Evolutionary conservation across 768 basidiomycete genomes (phyloP).

Genomic region (Suillus subaureus): DNA sequence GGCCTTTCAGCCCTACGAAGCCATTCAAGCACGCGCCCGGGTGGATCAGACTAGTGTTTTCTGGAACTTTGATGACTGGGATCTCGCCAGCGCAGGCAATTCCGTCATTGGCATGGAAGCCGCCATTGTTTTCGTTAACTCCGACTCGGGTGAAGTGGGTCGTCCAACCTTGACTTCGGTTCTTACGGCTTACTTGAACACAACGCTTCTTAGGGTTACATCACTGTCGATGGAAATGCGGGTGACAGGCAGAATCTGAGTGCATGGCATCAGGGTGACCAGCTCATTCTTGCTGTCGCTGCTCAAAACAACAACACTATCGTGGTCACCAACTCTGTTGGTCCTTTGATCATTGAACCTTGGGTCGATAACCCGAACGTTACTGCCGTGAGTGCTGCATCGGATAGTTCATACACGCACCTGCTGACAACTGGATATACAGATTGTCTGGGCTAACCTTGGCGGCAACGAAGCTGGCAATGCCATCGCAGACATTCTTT

Average conservation of each 20-base stretch:
- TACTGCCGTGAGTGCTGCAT: slow-evolving; percentile 54
- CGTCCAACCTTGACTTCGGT: neutral
- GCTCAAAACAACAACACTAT: slow-evolving; percentile 74
- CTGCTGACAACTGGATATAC: slow-evolving; percentile 23
- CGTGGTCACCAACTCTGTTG: slow-evolving; percentile 79
- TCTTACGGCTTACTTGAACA: neutral
- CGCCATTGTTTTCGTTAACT: slow-evolving; percentile 79
- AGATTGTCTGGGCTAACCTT: slow-evolving; percentile 52
- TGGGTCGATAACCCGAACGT: slow-evolving; percentile 81
- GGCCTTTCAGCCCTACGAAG: slow-evolving; percentile 64
- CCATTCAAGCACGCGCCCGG: slow-evolving; percentile 75
- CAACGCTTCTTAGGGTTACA: slow-evolving; percentile 45
- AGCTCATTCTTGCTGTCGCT: slow-evolving; percentile 57
- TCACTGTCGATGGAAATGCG: slow-evolving; percentile 58
- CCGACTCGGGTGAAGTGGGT: slow-evolving; percentile 78
- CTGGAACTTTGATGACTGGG: slow-evolving; percentile 73
- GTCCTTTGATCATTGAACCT: slow-evolving; percentile 64
- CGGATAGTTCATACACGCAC: slow-evolving; percentile 15
- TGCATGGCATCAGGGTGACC: slow-evolving; percentile 39
- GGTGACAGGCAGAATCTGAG: slow-evolving; percentile 41
- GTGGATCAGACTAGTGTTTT: slow-evolving; percentile 63
- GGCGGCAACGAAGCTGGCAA: slow-evolving; percentile 81
- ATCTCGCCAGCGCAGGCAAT: slow-evolving; percentile 52
- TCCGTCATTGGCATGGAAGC: slow-evolving; percentile 55
- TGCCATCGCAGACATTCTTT: slow-evolving; percentile 75